phyloP scores from a whole-genome alignment of 2,329 filamentous ascomycete species.

The Pseudogymnoascus sp. region DNA sequence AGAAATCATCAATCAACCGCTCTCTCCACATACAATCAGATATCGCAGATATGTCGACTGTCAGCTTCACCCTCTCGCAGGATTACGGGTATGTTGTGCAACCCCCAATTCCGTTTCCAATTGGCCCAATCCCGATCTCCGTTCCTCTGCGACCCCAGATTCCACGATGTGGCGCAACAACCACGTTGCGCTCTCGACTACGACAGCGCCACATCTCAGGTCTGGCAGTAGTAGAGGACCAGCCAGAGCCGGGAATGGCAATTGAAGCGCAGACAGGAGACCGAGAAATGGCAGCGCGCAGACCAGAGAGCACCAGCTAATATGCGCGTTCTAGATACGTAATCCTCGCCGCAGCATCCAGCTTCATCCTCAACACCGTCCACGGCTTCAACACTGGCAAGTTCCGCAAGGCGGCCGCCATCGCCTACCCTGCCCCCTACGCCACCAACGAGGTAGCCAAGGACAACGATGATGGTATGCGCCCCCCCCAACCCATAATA shows the following conservation, averaged over 20 bases:
- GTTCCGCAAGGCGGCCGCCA: slow-evolving; percentile 44
- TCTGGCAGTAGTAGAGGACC: background rate
- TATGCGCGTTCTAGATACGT: slow-evolving; percentile 45
- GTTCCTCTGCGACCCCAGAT: background rate
- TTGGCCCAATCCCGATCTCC: background rate
- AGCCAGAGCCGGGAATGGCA: background rate
- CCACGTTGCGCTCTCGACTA: background rate
- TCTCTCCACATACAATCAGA: background rate
- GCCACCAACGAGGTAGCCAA: slow-evolving; percentile 45
- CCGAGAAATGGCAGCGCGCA: background rate
- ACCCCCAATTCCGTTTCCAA: background rate
- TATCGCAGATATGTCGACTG: slow-evolving; percentile 3
- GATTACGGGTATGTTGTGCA: slow-evolving; percentile 9
- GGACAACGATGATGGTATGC: slow-evolving; percentile 41
- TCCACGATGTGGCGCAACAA: background rate
- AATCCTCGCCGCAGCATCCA: slow-evolving; percentile 47
- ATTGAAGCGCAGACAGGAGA: background rate
- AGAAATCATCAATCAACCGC: background rate
- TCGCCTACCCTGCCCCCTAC: slow-evolving; percentile 52
- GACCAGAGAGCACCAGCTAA: background rate
- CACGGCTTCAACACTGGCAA: slow-evolving; percentile 41
- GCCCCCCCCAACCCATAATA: no score
- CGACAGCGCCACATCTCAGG: background rate
- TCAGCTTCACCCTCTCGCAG: background rate
- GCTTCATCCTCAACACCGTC: slow-evolving; percentile 49